A percentile compares a stretch with the other conserved stretches of the same genome.
Evolutionary conservation across 2,329 filamentous ascomycete genomes (phyloP).

Genomic region (Cordyceps javanica): DNA sequence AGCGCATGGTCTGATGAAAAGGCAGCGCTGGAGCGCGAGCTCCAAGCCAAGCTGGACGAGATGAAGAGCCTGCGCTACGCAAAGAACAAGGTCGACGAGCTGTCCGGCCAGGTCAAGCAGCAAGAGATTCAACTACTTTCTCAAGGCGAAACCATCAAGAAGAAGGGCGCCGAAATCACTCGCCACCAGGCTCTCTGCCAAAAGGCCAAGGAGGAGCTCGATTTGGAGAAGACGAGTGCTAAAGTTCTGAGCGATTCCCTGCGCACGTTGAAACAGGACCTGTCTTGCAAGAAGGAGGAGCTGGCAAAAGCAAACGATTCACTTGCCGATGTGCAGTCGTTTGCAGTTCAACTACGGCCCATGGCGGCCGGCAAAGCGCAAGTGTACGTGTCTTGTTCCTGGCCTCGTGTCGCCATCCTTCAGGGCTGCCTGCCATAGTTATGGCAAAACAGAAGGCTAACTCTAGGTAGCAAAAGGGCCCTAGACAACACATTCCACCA

Average conservation of each 20-base stretch:
- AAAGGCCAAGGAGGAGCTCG: background rate
- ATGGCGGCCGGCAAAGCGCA: background rate
- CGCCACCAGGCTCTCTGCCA: background rate
- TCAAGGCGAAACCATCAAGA: background rate
- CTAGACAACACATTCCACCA: background rate
- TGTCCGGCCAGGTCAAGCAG: background rate
- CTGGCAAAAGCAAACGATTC: background rate
- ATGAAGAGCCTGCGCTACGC: background rate
- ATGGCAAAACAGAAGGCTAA: background rate
- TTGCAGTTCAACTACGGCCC: background rate
- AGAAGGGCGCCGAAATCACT: background rate
- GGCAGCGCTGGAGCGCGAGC: background rate
- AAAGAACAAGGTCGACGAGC: background rate
- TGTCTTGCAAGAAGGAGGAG: background rate
- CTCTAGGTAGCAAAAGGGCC: background rate
- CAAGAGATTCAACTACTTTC: background rate
- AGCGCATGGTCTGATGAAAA: background rate
- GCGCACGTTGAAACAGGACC: background rate
- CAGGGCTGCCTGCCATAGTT: too few species aligned
- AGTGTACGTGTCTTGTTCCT: background rate
- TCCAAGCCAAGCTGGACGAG: background rate
- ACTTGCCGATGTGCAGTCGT: background rate
- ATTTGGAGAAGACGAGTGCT: background rate
- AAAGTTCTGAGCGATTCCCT: background rate
- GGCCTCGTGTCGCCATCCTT: too few species aligned